These are phyloP conservation scores for Suillus plorans DNA, from an alignment of 768 basidiomycete species.

Conservation along the genomic window DNA sequence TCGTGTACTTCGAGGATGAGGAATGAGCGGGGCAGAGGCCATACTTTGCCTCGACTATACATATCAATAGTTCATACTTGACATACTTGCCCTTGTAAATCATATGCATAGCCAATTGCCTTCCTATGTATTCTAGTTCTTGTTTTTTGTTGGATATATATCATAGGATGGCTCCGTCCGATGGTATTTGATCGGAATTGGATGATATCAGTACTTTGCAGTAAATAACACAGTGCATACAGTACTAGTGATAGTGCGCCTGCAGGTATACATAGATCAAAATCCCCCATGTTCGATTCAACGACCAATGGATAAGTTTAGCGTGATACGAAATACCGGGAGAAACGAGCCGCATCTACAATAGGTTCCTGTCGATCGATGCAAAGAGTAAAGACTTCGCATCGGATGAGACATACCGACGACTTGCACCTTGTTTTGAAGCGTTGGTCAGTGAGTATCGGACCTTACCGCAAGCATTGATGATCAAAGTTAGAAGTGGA, in stretches of 20 bases:
- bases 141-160: background rate
- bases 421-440: too few species aligned
- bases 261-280: background rate
- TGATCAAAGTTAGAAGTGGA: too few species aligned
- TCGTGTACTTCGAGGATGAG: slow-evolving; percentile 83
- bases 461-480: too few species aligned
- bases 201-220: background rate
- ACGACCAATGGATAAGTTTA: too few species aligned
- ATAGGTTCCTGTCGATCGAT: too few species aligned
- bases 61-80: background rate
- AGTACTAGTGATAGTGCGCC: background rate
- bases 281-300: too few species aligned
- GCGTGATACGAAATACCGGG: too few species aligned
- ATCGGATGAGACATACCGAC: too few species aligned
- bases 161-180: background rate
- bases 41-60: background rate
- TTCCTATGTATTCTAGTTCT: background rate
- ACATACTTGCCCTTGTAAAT: background rate
- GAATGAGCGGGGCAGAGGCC: slow-evolving; percentile 29
- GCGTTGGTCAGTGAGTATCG: too few species aligned
- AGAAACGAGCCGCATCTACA: too few species aligned
- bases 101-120: background rate
- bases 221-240: slow-evolving; percentile 2
- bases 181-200: background rate
- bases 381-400: too few species aligned